Base-by-base conservation (phyloP, 768 basidiomycete species). In the Antrodiella citrinella region DNA sequence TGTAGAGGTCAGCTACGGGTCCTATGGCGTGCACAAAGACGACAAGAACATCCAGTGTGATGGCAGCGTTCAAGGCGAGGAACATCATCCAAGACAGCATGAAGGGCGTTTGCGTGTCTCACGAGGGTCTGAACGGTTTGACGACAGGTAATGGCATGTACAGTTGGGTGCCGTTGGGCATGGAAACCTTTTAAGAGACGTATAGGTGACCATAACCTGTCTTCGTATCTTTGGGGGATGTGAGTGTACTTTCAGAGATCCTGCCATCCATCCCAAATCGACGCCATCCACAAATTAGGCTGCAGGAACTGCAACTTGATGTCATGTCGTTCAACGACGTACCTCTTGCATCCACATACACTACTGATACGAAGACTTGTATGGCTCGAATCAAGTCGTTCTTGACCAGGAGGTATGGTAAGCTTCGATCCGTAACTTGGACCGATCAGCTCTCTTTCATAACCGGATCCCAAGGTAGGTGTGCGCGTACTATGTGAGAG, bases 1-100 rank as follows among this genome's bases (percentile, higher is more conserved):
- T 42, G 26, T 53, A 51, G 21, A 57, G 51, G 56, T 57, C 56
- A 18, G 56, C 30, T 18, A 50, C 44, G 23, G 56, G 56, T 1
- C 56, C 56, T 2, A 57, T 47, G 23, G 41, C 53, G 22, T 35
- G 7, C 15, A 15, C 30, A 15, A 7, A 7, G 30, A 35, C 15
- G 7, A 35, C 30, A 15, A 35, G 30, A 35, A 7, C n/a, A n/a
- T 35, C 30, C 7, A 35, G 30, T 7, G 30, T 15, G 15, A 15
- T 7, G 30, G 15, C 7, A 35, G 30, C 15, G 30, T 15, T 35
- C 15, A 15, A 35, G 7, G 7, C 30, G 30, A 7, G 30, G 15
- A 35, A 15, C 30, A 35, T 35, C 15, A 7, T 35, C 30, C 30
- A 7, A 15, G 30, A 35, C n/a, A n/a, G n/a, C n/a, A n/a, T n/a